Percentiles rank a stretch among this genome's conserved stretches.
phyloP scores from a whole-genome alignment of 1,284 basidiomycete species.

The Anthracocystis panici-leucophaei region DNA sequence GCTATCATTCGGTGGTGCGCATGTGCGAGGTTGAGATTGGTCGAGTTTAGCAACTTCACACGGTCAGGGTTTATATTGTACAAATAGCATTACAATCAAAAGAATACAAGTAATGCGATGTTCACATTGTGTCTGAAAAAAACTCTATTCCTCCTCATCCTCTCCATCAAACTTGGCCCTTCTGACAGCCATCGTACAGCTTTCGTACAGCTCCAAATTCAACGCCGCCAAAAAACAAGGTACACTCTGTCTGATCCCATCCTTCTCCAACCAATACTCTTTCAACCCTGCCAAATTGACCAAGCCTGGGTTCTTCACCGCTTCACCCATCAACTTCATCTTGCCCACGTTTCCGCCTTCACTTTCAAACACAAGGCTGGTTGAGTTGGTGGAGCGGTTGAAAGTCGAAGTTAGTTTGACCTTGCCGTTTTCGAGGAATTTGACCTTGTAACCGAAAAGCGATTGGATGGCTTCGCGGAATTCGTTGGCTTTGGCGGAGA shows the following conservation, averaged over 20 bases:
- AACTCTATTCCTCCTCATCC: conserved; percentile 16
- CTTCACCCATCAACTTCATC: conserved; percentile 72
- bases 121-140: not conserved
- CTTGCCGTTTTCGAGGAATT: conserved; percentile 84
- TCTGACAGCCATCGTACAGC: conserved; percentile 47
- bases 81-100: conserved; percentile 4
- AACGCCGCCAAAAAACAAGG: conserved; percentile 73
- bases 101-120: conserved; percentile 3
- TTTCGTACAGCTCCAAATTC: conserved; percentile 72
- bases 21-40: conserved; percentile 20
- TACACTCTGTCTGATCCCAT: conserved; percentile 71
- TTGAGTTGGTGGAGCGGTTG: conserved; percentile 71
- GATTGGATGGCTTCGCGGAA: conserved; percentile 83
- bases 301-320: conserved; percentile 40
- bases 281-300: conserved; percentile 61
- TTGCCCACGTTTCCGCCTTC: conserved; percentile 72
- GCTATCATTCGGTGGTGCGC: conserved; percentile 18
- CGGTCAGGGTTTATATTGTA: conserved; percentile 1
- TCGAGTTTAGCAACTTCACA: not conserved
- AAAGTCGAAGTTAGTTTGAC: conserved; percentile 85
- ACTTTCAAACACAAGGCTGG: conserved; percentile 71
- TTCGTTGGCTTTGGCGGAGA: conserved; percentile 80
- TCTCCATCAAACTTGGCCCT: conserved; percentile 15
- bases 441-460: conserved; percentile 84
- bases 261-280: conserved; percentile 72